phyloP scores from a whole-genome alignment of 176 grass and related monocot species.

The Urochloa ruziziensis region DNA sequence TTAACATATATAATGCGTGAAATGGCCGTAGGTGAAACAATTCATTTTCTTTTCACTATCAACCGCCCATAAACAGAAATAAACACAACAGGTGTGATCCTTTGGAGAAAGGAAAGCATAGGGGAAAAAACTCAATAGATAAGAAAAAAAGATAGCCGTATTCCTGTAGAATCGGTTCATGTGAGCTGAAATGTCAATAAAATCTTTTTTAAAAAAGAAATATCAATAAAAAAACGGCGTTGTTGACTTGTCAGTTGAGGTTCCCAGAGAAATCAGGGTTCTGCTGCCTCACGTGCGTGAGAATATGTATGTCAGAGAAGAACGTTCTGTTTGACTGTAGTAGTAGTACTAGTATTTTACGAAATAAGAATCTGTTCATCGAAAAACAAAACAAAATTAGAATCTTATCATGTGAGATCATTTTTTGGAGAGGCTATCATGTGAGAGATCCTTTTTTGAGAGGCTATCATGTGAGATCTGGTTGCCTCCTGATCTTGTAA shows the following conservation, averaged over 20 bases:
- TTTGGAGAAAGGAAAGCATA: too few relatives aligned
- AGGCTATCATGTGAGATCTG: background rate
- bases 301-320: constrained; percentile 7
- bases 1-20: background rate
- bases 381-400: too few relatives aligned
- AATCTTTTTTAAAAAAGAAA: background rate
- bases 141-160: background rate
- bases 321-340: background rate
- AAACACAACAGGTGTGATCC: too few relatives aligned
- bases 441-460: too few relatives aligned
- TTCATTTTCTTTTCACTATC: background rate
- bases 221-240: too few relatives aligned
- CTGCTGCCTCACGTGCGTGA: constrained; percentile 11
- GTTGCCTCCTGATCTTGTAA: background rate
- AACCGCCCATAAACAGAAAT: background rate
- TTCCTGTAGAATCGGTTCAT: background rate
- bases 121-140: too few relatives aligned
- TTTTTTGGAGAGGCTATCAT: background rate
- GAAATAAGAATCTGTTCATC: too few relatives aligned
- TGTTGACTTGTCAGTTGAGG: constrained; percentile 14
- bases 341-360: background rate
- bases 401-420: background rate
- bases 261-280: background rate
- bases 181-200: background rate
- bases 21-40: background rate